Percentiles rank a stretch among this genome's conserved stretches.
Evolutionary conservation across 139 green algal genomes (phyloP).

Genomic region (Diplosphaera chodatii): DNA sequence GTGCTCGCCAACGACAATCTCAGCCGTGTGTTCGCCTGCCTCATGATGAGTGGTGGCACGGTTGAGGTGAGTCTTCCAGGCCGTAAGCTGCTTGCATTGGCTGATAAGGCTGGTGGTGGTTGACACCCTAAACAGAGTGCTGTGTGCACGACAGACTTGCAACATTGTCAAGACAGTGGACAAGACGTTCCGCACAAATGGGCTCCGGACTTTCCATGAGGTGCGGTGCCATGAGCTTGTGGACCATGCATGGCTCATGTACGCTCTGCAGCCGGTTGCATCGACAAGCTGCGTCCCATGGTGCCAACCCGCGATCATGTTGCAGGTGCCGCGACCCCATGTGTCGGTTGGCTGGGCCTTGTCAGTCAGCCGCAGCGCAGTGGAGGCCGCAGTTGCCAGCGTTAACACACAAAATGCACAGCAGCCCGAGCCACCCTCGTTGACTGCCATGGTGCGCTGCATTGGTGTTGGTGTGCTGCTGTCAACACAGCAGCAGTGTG

Average conservation of each 20-base stretch:
- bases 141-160: background rate
- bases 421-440: background rate
- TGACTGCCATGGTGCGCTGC: no score
- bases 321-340: conserved; percentile 9
- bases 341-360: conserved; percentile 7
- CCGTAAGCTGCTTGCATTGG: no score
- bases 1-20: background rate
- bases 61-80: background rate
- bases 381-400: background rate
- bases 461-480: no score
- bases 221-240: no score
- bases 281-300: no score
- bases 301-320: background rate
- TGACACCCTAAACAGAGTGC: no score
- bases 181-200: background rate
- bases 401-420: background rate
- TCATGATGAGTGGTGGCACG: background rate
- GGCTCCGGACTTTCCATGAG: background rate
- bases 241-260: no score
- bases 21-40: background rate
- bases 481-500: no score
- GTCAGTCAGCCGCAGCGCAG: no score
- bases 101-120: no score
- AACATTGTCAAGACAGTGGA: background rate
- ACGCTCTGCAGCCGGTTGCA: no score